Evolutionary conservation across 192 early-diverging fungal species (phyloP), one percentile per base, ranked within the genome.

Genomic region (Spinellus fusiger): DNA sequence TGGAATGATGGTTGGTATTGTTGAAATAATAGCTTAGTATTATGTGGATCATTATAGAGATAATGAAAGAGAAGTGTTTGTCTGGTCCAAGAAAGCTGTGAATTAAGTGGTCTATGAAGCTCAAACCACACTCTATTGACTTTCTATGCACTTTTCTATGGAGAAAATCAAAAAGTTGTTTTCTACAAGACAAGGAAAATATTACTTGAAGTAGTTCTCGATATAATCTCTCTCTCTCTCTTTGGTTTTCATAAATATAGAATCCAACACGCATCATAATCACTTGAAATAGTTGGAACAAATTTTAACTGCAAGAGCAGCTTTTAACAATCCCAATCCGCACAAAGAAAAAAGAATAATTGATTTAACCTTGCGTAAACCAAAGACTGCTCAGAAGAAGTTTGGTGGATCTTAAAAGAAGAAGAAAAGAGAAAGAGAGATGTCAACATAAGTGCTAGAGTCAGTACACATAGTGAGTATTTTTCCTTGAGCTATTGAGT

Each of bases 381-480:
- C 54, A 34, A 34, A 56, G 54, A 33, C 32, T 9, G 37, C n/a
- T 35, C 50, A 52, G 12, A 54, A 54, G 18, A 54, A 34, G 53
- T 1, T 1, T 32, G 33, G 8, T 28, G 8, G 32, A 27, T 31
- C 44, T 3, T 26, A 58, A n/a, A 40, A 58, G 40, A 58, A 28
- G 31, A 58, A 29, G 40, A 58, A 27, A 18, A 22, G 25, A 48
- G 28, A 58, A 3, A 38, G 38, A 38, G 29, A 48, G 44, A 20
- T 13, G 32, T 34, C 29, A 5, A 56, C 27, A 27, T 49, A 47
- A 59, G 49, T 16, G 28, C 16, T 12, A 47, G 58, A 59, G 6
- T 59, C 40, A 26, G 58, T 33, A 59, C 46, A 18, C 46, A 46
- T 28, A 47, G 46, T 22, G 47, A 59, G 3, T 46, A 59, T 49